A percentile compares a stretch with the other conserved stretches of the same genome.
phyloP scores from a whole-genome alignment of 140 eudicot genomes.

The Senecio squalidus region DNA sequence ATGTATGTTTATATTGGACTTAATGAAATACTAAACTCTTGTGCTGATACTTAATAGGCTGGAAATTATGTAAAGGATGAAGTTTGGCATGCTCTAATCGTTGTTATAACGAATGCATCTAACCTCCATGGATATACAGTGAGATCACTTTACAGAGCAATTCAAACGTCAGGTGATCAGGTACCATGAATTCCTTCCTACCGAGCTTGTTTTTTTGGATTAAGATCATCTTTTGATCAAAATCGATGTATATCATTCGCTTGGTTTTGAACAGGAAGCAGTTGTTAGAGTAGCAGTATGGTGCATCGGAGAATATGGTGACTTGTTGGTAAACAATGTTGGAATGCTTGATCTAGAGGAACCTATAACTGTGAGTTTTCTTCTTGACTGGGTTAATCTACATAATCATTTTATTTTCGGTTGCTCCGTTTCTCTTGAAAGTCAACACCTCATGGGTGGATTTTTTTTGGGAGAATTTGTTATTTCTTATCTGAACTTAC shows the following conservation, averaged over 20 bases:
- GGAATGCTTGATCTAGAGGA: constrained; percentile 90
- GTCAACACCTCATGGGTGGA: too few relatives aligned
- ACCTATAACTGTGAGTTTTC: constrained; percentile 76
- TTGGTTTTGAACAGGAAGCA: constrained; percentile 60
- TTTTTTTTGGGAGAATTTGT: too few relatives aligned
- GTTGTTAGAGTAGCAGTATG: constrained; percentile 92
- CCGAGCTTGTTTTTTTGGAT: constrained; percentile 12
- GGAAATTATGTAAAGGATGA: constrained; percentile 95
- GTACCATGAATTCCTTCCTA: constrained; percentile 31
- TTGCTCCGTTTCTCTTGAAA: not conserved
- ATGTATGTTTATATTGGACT: not conserved
- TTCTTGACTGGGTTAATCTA: not conserved
- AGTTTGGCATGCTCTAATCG: constrained; percentile 95
- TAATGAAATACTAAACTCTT: constrained; percentile 32
- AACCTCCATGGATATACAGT: constrained; percentile 93
- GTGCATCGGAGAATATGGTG: constrained; percentile 99
- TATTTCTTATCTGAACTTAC: too few relatives aligned
- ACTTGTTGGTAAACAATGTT: constrained; percentile 72
- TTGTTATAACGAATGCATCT: constrained; percentile 84
- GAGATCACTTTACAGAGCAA: constrained; percentile 72
- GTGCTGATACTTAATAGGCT: constrained; percentile 60
- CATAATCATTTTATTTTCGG: not conserved
- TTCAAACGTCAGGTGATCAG: constrained; percentile 87
- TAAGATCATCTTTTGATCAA: not conserved
- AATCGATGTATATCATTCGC: constrained; percentile 1